Conservation (phyloP, 2,329 filamentous ascomycete species). For the Cladobotryum protrusum region DNA sequence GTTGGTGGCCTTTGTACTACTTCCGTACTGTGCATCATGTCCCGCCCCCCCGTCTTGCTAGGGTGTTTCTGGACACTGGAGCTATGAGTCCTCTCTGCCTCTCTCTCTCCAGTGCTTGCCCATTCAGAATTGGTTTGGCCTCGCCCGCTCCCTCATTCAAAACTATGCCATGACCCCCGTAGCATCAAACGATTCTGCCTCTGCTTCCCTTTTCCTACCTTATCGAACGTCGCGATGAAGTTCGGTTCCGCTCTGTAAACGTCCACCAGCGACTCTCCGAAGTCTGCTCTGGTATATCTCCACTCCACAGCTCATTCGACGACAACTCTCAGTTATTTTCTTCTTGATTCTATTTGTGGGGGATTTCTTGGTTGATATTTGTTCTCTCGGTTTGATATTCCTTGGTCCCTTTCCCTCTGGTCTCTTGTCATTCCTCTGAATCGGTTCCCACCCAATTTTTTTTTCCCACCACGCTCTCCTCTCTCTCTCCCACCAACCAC, state of each 20-base stretch:
- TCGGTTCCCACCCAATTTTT: too few species aligned
- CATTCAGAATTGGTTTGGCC: neutral
- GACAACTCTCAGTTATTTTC: conserved; percentile 19
- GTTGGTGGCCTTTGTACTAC: too few species aligned
- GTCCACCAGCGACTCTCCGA: conserved; percentile 45
- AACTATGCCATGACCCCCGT: conserved; percentile 30
- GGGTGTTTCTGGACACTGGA: neutral
- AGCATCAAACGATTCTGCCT: conserved; percentile 4
- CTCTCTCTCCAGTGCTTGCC: neutral
- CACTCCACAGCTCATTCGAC: conserved; percentile 33
- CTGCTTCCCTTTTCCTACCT: conserved; percentile 29
- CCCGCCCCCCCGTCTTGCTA: conserved; percentile 5
- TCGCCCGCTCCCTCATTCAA: conserved; percentile 23
- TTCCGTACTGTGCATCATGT: conserved; percentile 7
- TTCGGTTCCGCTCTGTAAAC: conserved; percentile 48
- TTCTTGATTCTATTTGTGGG: conserved; percentile 13
- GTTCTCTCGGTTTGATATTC: conserved; percentile 5
- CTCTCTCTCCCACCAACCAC: too few species aligned
- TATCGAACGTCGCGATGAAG: conserved; percentile 50
- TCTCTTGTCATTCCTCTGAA: conserved; percentile 3
- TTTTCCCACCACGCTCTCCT: too few species aligned
- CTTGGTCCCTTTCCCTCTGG: conserved; percentile 4
- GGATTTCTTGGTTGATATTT: conserved; percentile 6
- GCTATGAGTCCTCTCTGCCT: neutral
- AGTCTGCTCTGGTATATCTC: conserved; percentile 45